Evolutionary conservation across 2,329 filamentous ascomycete species (phyloP), one percentile per base, ranked within the genome.

Genomic region (Teratosphaeria nubilosa): DNA sequence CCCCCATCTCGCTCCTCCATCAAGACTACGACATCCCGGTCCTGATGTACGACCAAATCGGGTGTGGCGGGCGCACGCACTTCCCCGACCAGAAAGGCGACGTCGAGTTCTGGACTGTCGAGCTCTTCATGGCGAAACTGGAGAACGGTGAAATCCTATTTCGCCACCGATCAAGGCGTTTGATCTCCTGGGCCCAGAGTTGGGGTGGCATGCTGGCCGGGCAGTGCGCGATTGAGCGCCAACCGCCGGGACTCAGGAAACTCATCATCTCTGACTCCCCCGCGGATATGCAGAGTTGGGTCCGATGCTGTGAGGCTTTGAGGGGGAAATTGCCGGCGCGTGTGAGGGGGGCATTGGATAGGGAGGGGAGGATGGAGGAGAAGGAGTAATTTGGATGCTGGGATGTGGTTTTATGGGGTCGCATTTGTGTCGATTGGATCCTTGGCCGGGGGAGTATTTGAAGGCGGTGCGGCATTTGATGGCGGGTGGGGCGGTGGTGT

Each of bases 11-110:
- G 0, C 70, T 80, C 3, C 62, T 73, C 20, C 58, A 63, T 3
- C 54, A 53, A 31, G 64, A 72, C 20, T 70, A 73, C 62, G 65
- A 66, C 30, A 73, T 75, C 6, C 77, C 80, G 0, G 68, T 82
- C 1, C 66, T 82, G 30, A 75, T 81, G 65, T 82, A 82, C 65
- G 80, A 83, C 62, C 80, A 82, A 60, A 71, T 82, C 55, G 80
- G 80, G 24, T 77, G 75, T 60, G 80, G 78, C 9, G 65, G 65
- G 14, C 79, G 75, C 3, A 82, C 80, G 0, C 78, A 76, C 56
- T 70, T 82, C 11, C 74, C 64, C 0, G 74, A 79, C 31, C 78
- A 76, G 57, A 67, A 67, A 10, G 74, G 76, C 11, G 75, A 80
- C 53, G 69, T 70, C 1, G 58, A 58, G 0, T 82, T 82, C 69